These are phyloP conservation scores for Apiospora arundinis DNA, from an alignment of 2,329 filamentous ascomycete genomes.

Conservation along the genomic window DNA sequence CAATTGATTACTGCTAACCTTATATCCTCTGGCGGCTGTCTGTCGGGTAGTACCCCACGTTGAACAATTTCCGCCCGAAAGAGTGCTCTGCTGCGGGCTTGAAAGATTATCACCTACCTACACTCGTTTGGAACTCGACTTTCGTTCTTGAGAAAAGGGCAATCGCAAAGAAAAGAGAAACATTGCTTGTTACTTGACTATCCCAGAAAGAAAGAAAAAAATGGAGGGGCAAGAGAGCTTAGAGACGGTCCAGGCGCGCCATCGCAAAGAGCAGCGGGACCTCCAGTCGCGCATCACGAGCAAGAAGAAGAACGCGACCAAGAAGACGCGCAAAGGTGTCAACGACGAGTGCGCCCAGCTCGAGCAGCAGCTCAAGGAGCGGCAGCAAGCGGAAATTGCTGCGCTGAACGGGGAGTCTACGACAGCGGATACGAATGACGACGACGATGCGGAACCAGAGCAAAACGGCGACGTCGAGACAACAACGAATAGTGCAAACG, in stretches of 20 bases:
- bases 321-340: slow-evolving; percentile 79
- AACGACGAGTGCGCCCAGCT: slow-evolving; percentile 77
- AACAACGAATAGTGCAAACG: slow-evolving; percentile 27
- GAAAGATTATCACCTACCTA: neutral
- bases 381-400: slow-evolving; percentile 67
- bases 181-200: neutral
- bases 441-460: slow-evolving; percentile 18
- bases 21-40: no score
- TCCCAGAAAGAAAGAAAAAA: neutral
- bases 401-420: slow-evolving; percentile 42
- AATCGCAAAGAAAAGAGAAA: neutral
- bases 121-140: neutral
- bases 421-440: neutral
- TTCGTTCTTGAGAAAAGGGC: neutral
- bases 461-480: slow-evolving; percentile 34
- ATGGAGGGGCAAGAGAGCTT: slow-evolving; percentile 41
- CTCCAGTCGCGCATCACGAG: slow-evolving; percentile 84
- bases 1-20: neutral
- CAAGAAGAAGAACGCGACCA: slow-evolving; percentile 97
- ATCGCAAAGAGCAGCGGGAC: slow-evolving; percentile 88
- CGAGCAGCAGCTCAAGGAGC: slow-evolving; percentile 70
- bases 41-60: neutral
- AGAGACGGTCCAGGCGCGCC: slow-evolving; percentile 79
- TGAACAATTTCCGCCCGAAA: neutral
- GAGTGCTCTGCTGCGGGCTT: neutral